Conservation (phyloP, 176 grass and related monocot genomes). For the Tillandsia fasciculata region DNA sequence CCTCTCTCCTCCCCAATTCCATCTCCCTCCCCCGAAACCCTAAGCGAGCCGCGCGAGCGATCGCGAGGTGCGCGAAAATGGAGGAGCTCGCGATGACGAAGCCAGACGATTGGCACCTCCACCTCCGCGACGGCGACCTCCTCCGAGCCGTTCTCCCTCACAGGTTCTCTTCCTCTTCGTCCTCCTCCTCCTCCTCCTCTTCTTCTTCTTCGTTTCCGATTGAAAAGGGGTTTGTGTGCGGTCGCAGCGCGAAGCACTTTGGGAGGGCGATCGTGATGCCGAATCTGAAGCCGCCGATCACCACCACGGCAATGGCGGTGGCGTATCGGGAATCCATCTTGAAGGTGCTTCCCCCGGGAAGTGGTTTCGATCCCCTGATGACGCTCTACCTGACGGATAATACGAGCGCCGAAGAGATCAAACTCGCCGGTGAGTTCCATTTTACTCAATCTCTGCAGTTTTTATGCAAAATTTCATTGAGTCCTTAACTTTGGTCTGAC, state of each 20-base stretch:
- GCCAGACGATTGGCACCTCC: conserved; percentile 95
- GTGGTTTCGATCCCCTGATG: conserved; percentile 65
- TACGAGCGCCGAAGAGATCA: conserved; percentile 71
- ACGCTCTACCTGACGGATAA: conserved; percentile 85
- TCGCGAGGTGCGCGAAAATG: conserved; percentile 5
- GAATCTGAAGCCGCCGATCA: conserved; percentile 84
- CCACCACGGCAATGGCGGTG: conserved; percentile 51
- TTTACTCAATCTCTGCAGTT: too few relatives aligned
- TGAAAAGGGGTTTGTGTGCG: background rate
- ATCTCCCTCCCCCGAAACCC: too few relatives aligned
- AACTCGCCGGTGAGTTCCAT: conserved; percentile 43
- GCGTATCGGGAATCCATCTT: conserved; percentile 64
- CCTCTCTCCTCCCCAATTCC: too few relatives aligned
- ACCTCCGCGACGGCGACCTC: conserved; percentile 63
- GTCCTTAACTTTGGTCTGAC: too few relatives aligned
- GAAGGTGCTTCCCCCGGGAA: conserved; percentile 34
- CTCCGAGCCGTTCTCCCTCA: conserved; percentile 60
- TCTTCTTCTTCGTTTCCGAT: background rate
- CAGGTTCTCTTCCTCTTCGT: conserved; percentile 28
- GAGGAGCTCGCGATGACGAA: conserved; percentile 43
- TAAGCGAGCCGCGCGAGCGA: too few relatives aligned
- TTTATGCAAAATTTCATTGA: too few relatives aligned
- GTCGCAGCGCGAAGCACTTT: conserved; percentile 63
- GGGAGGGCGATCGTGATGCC: conserved; percentile 90
- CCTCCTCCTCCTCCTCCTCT: fast-evolving